A percentile compares a stretch with the other conserved stretches of the same genome.
phyloP scores from a whole-genome alignment of 2,329 filamentous ascomycete species.

The Lasiodiplodia gonubiensis region DNA sequence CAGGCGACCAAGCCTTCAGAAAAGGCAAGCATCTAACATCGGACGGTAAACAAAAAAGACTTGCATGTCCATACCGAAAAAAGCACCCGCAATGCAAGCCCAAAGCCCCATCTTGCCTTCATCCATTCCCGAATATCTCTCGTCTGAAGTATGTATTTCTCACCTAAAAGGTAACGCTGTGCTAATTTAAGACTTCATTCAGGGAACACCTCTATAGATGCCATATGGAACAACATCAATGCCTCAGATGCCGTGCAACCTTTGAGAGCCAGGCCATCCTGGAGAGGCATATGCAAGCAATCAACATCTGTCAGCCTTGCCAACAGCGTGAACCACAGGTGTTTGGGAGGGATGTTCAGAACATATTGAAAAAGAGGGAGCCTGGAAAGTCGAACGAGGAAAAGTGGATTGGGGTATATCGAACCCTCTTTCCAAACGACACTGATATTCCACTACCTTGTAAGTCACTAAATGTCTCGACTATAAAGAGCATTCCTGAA shows the following conservation, averaged over 20 bases:
- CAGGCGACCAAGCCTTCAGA: background rate
- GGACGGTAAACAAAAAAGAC: background rate
- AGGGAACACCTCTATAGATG: conserved; percentile 7
- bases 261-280: background rate
- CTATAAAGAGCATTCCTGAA: no score
- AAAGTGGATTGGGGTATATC: background rate
- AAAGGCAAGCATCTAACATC: background rate
- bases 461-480: background rate
- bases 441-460: background rate
- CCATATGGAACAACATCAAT: background rate
- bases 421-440: background rate
- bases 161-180: background rate
- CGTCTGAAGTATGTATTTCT: background rate
- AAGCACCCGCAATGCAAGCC: background rate
- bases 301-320: background rate
- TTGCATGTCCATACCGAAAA: background rate
- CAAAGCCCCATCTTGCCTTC: background rate
- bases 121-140: background rate
- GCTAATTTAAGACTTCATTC: background rate
- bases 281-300: background rate
- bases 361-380: background rate
- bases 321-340: background rate
- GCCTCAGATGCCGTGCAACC: background rate
- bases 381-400: background rate
- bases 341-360: background rate